Base-by-base conservation (phyloP, 2,329 filamentous ascomycete genomes). In the Leptographium radiaticola region DNA sequence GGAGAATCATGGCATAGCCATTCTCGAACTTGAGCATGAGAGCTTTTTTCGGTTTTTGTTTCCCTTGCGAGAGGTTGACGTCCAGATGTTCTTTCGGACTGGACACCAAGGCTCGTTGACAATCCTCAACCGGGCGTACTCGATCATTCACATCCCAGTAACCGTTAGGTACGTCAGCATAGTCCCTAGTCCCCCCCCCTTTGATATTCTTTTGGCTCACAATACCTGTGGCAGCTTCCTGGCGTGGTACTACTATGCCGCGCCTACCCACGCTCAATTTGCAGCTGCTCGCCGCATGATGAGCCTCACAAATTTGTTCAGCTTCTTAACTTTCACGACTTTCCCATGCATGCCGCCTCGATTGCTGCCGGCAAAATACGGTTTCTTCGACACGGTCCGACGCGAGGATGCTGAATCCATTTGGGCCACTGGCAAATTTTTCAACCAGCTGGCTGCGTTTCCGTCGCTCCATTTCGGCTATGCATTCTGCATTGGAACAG, bases 291-390 rank as follows among this genome's bases (percentile, higher is more conserved):
- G 68, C 45, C 67, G 67, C 39, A 70, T 66, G 60, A 70, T 69
- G 74, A 79, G 79, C 30, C 71, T 82, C 59, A 78, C 77, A 59
- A 84, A 84, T 58, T 68, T 81, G 34, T 63, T 79, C 53, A 79
- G 80, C 46, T 83, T 84, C 58, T 59, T 77, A 57, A 71, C 79
- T 56, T 84, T 84, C 62, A 79, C 77, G n/a, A 65, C 78, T 30
- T 83, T 76, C 69, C 80, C 80, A 11, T 81, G 77, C 62, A 83
- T 83, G 77, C 79, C 79, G 4, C 79, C 79, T 52, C 75, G 79
- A 9, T 68, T 83, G 47, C 70, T 83, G 51, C 73, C 62, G 9
- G 38, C 53, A 40, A 73, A 79, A 62, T 77, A 69, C 52, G 71
- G 72, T 18, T 77, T 77, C 60, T 65, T 73, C 54, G 75, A 77